Evolutionary conservation across 768 basidiomycete species (phyloP), one percentile per base, ranked within the genome.

Genomic region (Agrocybe praecox): DNA sequence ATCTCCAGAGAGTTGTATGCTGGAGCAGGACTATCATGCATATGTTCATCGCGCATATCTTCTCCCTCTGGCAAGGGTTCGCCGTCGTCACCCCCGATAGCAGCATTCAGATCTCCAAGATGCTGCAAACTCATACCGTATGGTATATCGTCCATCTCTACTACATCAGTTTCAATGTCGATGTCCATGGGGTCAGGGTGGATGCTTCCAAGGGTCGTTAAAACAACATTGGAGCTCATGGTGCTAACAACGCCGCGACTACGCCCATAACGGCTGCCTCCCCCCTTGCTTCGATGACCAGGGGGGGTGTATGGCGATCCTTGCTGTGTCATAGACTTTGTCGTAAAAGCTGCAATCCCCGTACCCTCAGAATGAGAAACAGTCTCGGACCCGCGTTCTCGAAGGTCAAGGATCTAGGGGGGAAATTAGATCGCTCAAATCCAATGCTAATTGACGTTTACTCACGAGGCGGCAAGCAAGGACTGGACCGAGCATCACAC

Each of bases 401-500:
- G 88, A 58, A 92, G 82, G 67, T 92, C 90, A 55, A 92, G 82
- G 67, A 92, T 92, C 88, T 89, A 48, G 32, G 21, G 6, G 21
- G 42, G 6, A 15, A 18, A 21, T 2, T 22, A 26, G 8, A 53
- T 9, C 6, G 18, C 26, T 12, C 14, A 33, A 2, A 6, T 29
- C 43, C n/a, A n/a, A 55, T 15, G 15, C 14, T 19, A 40, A 24
- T 19, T n/a, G n/a, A 12, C 19, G 57, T 21, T 40, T n/a, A 40
- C 81, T 59, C 62, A 89, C 88, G 36, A 93, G 79, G 56, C 90
- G 86, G 68, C 90, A 92, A 6, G 90, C 90, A 45, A 93, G 81
- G 33, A 93, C 73, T 21, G 90, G 89, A 17, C 84, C 87, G 65
- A 93, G 79, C 89, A 92, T 91, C 17, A 92, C 89, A 64, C 90